Base-by-base conservation (phyloP, 495 filamentous ascomycete species). In the Niebla homalea region DNA sequence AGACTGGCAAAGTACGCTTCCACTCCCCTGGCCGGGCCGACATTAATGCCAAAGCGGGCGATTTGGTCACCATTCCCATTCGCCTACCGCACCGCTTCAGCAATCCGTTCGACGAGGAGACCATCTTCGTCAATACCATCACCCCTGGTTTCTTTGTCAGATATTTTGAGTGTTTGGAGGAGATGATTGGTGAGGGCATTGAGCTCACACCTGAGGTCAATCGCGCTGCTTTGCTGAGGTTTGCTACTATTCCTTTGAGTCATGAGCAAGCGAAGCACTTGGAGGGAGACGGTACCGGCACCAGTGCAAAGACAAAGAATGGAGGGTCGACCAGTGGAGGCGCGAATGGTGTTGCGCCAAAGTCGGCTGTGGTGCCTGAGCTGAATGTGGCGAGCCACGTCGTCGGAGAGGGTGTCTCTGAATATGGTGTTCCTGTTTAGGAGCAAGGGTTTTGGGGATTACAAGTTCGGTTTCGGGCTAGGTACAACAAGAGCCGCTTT, bases 111-210 rank as follows among this genome's bases (percentile, higher is more conserved):
- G 70, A 74, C 19, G 74, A 73, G 49, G 73, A 73, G 47, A 67
- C 69, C 25, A 67, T 66, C 60, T 72, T 77, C 57, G 73, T 75
- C 57, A 78, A 74, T 61, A 78, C 71, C 3, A 71, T 67, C 45
- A 77, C 73, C 51, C 76, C 73, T 19, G 64, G 65, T 36, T 72
- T 69, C 58, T 71, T 70, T 62, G 67, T 75, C 52, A 69, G 70
- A 39, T 70, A 75, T 56, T 68, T 75, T 60, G 69, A 69, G 65
- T 63, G 72, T 45, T 54, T 72, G 51, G 49, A 51, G 4, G 45
- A 61, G 36, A 29, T 72, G 52, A 59, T 54, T 8, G 60, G 60
- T 20, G 55, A 48, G 10, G 67, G 62, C 4, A 62, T 54, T 55
- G 55, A 53, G 49, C 56, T 66, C 56, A 66, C 59, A 20, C 54